Evolutionary conservation across 352 stramenopile genomes (phyloP).

Genomic region (Globisporangium camurandrum): DNA sequence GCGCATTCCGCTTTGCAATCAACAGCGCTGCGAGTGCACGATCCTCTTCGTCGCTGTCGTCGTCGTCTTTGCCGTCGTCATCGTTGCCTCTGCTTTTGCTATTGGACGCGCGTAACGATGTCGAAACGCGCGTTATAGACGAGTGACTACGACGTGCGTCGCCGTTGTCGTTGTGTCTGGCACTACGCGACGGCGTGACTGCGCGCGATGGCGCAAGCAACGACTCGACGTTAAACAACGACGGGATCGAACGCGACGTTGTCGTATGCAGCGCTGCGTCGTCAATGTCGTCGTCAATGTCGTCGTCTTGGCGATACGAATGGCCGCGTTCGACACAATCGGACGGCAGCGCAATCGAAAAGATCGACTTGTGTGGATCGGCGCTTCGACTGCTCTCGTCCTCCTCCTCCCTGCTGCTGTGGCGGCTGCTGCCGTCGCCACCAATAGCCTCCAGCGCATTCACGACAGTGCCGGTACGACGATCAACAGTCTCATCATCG

Average conservation of each 20-base stretch:
- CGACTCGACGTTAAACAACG: conserved; percentile 55
- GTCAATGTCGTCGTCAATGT: not conserved
- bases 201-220: conserved; percentile 16
- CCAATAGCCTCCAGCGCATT: too few relatives aligned
- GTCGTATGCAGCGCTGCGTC: too few relatives aligned
- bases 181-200: not conserved
- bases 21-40: conserved; percentile 4
- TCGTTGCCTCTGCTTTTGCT: too few relatives aligned
- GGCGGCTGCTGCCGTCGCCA: too few relatives aligned
- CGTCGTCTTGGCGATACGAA: too few relatives aligned
- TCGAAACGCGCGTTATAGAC: not conserved
- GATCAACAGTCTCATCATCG: too few relatives aligned
- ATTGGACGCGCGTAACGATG: too few relatives aligned
- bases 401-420: not conserved
- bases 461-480: too few relatives aligned
- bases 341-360: conserved; percentile 15
- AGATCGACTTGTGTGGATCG: conserved; percentile 14
- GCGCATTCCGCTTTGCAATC: conserved; percentile 8
- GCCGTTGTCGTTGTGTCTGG: not conserved
- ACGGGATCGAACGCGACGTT: not conserved
- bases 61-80: not conserved
- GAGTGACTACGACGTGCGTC: too few relatives aligned
- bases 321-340: too few relatives aligned
- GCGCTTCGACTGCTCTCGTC: not conserved
- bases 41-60: conserved; percentile 7